Conservation (phyloP, 495 filamentous ascomycete genomes). For the Parmelia sp. region DNA sequence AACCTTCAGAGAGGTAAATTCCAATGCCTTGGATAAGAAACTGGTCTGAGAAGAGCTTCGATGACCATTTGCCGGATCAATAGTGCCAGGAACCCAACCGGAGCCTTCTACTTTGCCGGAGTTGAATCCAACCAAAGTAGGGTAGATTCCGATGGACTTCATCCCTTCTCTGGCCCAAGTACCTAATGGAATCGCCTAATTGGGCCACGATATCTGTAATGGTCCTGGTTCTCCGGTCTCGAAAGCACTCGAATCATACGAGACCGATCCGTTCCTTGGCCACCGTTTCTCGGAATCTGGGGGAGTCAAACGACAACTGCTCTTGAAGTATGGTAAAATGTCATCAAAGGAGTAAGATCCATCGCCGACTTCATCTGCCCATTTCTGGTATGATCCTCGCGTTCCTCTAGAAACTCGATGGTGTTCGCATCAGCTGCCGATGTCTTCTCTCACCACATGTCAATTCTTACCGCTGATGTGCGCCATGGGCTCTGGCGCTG, state of each 20-base stretch:
- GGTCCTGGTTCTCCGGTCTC: background rate
- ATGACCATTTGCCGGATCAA: constrained; percentile 24
- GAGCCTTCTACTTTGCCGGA: constrained; percentile 35
- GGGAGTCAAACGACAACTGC: constrained; percentile 45
- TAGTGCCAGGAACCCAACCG: constrained; percentile 18
- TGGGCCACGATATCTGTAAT: background rate
- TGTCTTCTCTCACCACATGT: background rate
- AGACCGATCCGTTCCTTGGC: background rate
- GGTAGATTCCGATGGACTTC: constrained; percentile 32
- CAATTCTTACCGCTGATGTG: background rate
- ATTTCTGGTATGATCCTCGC: background rate
- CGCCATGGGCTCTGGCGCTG: background rate
- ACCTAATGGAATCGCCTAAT: constrained; percentile 23
- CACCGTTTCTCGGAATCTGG: constrained; percentile 27
- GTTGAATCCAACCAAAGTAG: constrained; percentile 29
- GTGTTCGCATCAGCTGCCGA: too few relatives aligned
- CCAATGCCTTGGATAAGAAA: constrained; percentile 27
- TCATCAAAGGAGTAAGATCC: constrained; percentile 48
- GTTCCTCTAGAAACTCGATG: background rate
- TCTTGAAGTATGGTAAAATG: constrained; percentile 50
- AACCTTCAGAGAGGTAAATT: constrained; percentile 22
- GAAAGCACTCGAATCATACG: background rate
- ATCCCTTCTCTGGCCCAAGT: constrained; percentile 32
- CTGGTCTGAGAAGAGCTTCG: constrained; percentile 28
- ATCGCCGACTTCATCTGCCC: constrained; percentile 38